Base-by-base conservation (phyloP, 768 basidiomycete genomes). In the Trametes elegans region DNA sequence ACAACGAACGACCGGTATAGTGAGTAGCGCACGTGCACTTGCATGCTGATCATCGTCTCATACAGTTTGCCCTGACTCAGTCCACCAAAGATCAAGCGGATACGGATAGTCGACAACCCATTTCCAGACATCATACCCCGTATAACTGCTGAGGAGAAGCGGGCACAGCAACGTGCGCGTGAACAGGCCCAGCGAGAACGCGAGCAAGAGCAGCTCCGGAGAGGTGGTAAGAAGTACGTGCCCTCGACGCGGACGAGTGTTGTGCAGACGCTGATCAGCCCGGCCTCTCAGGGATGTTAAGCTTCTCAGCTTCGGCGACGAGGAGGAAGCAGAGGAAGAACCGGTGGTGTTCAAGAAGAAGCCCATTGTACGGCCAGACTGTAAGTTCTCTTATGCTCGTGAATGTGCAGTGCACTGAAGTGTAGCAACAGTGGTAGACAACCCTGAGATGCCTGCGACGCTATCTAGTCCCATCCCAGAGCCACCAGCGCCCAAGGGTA, bases 121-220 rank as follows among this genome's bases (percentile, higher is more conserved):
- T 98, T 97, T 68, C 82, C 87, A 49, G 95, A 98, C 66, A 97
- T 98, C 60, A 81, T 94, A 32, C 96, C 96, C 5, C 86, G 97
- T 23, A 99, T 98, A 57, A 99, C 97, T 1, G 93, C 94, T 1
- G 92, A 85, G 2, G 97, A 98, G 73, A 87, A 88, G 58, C 81
- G 86, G 35, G 86, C 78, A 0, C 97, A 99, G 67, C 87, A 87
- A 58, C 79, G 80, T 49, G 96, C 95, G 2, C 80, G 84, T 35
- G 85, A 92, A 65, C 78, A 83, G 57, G 85, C 81, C 1, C 86
- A 86, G 62, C 78, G 80, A 46, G 89, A 93, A 67, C 74, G 88
- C n/a, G 91, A 92, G 63, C 88, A 91, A 60, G 80, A 78, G 31
- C 78, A 80, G 57, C 78, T 84, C 32, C 77, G 83, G 54, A 85